These are phyloP conservation scores for Austropuccinia psidii DNA, from an alignment of 1,284 basidiomycete species.

Conservation along the genomic window DNA sequence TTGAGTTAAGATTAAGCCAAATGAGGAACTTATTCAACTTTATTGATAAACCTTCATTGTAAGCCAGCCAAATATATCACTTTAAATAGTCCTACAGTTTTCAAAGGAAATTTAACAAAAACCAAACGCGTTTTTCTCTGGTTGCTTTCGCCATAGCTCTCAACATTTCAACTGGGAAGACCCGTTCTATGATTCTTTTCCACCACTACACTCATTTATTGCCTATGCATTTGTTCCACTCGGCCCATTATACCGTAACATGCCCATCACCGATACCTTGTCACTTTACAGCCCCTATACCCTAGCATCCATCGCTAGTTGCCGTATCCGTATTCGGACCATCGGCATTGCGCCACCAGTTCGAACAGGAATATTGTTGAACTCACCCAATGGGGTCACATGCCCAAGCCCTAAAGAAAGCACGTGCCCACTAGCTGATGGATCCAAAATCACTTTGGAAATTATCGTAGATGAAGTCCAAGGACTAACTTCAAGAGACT, in stretches of 20 bases:
- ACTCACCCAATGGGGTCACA: constrained; percentile 60
- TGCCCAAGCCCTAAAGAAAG: constrained; percentile 59
- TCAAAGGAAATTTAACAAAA: too few species aligned
- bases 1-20: constrained; percentile 77
- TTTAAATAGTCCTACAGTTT: too few species aligned
- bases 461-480: constrained; percentile 75
- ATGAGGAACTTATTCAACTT: constrained; percentile 93
- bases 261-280: constrained; percentile 65
- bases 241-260: constrained; percentile 65
- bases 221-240: constrained; percentile 78
- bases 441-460: constrained; percentile 33
- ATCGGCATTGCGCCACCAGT: constrained; percentile 45
- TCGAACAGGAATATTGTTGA: constrained; percentile 39
- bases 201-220: constrained; percentile 81
- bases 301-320: constrained; percentile 84
- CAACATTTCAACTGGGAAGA: constrained; percentile 87
- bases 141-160: constrained; percentile 52
- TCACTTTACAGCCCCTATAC: constrained; percentile 89
- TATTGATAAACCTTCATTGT: constrained; percentile 74
- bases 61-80: too few species aligned
- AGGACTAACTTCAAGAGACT: constrained; percentile 66
- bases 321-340: constrained; percentile 67
- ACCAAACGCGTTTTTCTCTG: too few species aligned
- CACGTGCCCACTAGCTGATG: constrained; percentile 20
- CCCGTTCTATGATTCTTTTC: constrained; percentile 78